Conservation (phyloP, 257 asterid genomes). For the Forsythia suspensa region DNA sequence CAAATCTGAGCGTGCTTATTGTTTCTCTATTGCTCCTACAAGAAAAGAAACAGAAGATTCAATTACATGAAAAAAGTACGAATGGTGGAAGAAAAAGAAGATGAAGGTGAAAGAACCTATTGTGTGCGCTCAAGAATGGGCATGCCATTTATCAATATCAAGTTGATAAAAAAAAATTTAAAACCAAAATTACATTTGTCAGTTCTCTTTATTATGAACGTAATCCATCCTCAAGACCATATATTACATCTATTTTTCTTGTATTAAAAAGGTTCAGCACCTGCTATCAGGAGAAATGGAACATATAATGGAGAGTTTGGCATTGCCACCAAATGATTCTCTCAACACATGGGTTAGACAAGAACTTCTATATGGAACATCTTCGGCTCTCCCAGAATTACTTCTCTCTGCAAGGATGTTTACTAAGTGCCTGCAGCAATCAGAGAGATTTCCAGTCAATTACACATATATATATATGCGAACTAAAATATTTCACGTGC, state of each 20-base stretch:
- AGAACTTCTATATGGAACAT: constrained; percentile 52
- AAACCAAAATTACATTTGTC: not conserved
- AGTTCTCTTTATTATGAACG: not conserved
- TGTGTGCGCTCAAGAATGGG: not conserved
- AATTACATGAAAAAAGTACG: not conserved
- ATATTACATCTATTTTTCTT: not conserved
- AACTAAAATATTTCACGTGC: not conserved
- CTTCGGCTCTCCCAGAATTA: constrained; percentile 41
- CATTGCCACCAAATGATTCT: constrained; percentile 89
- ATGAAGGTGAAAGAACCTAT: not conserved
- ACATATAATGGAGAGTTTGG: constrained; percentile 74
- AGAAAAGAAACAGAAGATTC: not conserved
- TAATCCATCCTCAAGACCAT: not conserved
- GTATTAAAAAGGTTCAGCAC: constrained; percentile 31
- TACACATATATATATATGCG: not conserved
- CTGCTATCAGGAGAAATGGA: constrained; percentile 64
- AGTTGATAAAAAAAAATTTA: not conserved
- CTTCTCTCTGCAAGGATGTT: constrained; percentile 57
- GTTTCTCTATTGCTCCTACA: constrained; percentile 66
- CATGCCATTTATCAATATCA: not conserved
- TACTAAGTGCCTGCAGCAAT: constrained; percentile 66
- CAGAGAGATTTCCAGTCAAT: constrained; percentile 9
- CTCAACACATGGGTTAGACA: constrained; percentile 70
- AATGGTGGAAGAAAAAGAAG: not conserved
- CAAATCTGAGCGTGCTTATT: constrained; percentile 88